These are phyloP conservation scores for Grammothele lineata DNA, from an alignment of 768 basidiomycete species.

Conservation along the genomic window DNA sequence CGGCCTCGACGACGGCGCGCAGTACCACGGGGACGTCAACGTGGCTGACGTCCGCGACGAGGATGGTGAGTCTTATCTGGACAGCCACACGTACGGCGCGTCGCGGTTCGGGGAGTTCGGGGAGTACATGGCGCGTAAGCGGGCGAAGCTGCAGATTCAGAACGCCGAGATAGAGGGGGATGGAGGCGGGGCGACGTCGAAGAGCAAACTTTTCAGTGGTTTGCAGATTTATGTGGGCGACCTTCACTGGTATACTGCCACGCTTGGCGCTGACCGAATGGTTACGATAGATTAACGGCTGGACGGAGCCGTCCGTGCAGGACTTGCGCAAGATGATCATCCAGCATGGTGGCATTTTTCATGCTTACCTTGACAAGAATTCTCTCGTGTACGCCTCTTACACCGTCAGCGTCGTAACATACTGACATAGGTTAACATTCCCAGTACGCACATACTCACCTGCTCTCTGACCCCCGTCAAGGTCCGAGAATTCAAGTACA, in stretches of 20 bases:
- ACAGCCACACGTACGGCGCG: constrained; percentile 58
- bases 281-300: constrained; percentile 88
- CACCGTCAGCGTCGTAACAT: neutral
- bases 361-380: constrained; percentile 81
- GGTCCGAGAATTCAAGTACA: constrained; percentile 78
- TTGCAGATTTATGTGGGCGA: constrained; percentile 78
- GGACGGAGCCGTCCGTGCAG: constrained; percentile 82
- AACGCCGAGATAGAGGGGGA: constrained; percentile 39
- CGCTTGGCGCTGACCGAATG: no score
- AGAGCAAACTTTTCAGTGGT: constrained; percentile 62
- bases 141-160: constrained; percentile 86
- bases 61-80: constrained; percentile 10
- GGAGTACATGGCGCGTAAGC: constrained; percentile 88
- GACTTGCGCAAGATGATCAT: constrained; percentile 78
- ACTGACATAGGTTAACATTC: neutral
- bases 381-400: constrained; percentile 55
- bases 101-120: constrained; percentile 79
- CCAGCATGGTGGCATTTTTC: constrained; percentile 77
- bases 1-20: constrained; percentile 23
- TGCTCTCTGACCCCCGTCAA: constrained; percentile 89
- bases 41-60: constrained; percentile 10
- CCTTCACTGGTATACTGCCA: neutral
- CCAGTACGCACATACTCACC: constrained; percentile 88
- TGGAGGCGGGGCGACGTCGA: constrained; percentile 12
- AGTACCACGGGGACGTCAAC: constrained; percentile 9